Evolutionary conservation across 192 early-diverging fungal genomes (phyloP), one percentile per base, ranked within the genome.

Genomic region (Entomortierella chlamydospora): DNA sequence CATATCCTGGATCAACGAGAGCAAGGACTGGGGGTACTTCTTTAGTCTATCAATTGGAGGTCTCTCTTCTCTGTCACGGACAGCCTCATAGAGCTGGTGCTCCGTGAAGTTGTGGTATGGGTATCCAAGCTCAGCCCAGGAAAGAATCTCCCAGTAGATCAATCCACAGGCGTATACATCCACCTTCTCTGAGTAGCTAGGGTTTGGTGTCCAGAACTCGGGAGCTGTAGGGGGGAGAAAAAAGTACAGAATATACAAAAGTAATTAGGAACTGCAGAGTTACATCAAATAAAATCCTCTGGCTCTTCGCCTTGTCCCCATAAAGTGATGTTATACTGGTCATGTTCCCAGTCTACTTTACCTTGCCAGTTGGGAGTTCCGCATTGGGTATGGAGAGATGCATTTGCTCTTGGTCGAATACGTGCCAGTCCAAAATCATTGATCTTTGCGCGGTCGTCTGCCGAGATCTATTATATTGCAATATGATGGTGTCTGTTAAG

Each of bases 401-500:
- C 87, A 52, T 88, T 91, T 49, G 90, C 89, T 39, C 82, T 86
- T 56, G 91, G 91, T 11, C 92, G 84, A 50, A 93, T 93, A n/a
- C 92, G 90, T 2, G 92, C 92, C 62, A 93, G 64, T 12, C 92
- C 92, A 88, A 93, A 93, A 72, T 93, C 92, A 70, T 93, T 93
- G 29, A 93, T 91, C 73, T 93, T 93, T 22, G 92, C 92, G 7
- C 92, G 81, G 64, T 91, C 85, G 64, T 92, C 86, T 13, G 82
- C 53, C 9, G 85, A 85, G 50, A 87, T 87, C 84, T 86, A 61
- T 29, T n/a, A n/a, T n/a, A n/a, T n/a, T n/a, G n/a, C n/a, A n/a
- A n/a, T n/a, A n/a, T n/a, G n/a, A n/a, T n/a, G n/a, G n/a, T n/a
- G n/a, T n/a, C n/a, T n/a, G n/a, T n/a, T n/a, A n/a, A n/a, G n/a